phyloP scores from a whole-genome alignment of 2,329 filamentous ascomycete genomes.

The Curvularia lunata region DNA sequence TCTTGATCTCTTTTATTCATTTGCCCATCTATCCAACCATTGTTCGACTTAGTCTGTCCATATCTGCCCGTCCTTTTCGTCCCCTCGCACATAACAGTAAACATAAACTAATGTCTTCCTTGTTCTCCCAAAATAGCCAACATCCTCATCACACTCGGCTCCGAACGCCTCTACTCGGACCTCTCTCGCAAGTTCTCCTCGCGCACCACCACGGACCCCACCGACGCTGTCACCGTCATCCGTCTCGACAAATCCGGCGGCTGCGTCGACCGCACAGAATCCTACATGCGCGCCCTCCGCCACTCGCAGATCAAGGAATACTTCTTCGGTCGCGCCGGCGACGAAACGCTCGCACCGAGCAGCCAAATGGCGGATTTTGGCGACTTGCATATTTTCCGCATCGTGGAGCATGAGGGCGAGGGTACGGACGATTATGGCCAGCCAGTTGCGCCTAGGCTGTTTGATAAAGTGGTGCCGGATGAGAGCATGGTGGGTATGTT shows the following conservation, averaged over 20 bases:
- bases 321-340: conserved; percentile 78
- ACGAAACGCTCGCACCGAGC: conserved; percentile 79
- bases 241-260: conserved; percentile 85
- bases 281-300: conserved; percentile 74
- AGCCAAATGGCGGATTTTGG: conserved; percentile 84
- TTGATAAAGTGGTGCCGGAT: conserved; percentile 70
- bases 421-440: conserved; percentile 11
- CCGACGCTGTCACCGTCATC: conserved; percentile 76
- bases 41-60: not conserved
- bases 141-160: conserved; percentile 81
- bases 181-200: conserved; percentile 72
- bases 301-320: conserved; percentile 86
- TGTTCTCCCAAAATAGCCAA: conserved; percentile 63
- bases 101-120: conserved; percentile 26
- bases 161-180: conserved; percentile 75
- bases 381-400: conserved; percentile 74
- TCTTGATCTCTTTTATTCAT: conserved; percentile 18
- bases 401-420: conserved; percentile 49
- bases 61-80: not conserved
- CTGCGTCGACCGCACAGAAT: conserved; percentile 75
- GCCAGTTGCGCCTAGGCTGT: conserved; percentile 48
- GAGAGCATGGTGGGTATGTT: conserved; percentile 78
- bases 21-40: not conserved
- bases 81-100: not conserved
- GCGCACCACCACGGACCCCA: conserved; percentile 52